phyloP scores from a whole-genome alignment of 495 filamentous ascomycete species.

The Neurospora sp. region DNA sequence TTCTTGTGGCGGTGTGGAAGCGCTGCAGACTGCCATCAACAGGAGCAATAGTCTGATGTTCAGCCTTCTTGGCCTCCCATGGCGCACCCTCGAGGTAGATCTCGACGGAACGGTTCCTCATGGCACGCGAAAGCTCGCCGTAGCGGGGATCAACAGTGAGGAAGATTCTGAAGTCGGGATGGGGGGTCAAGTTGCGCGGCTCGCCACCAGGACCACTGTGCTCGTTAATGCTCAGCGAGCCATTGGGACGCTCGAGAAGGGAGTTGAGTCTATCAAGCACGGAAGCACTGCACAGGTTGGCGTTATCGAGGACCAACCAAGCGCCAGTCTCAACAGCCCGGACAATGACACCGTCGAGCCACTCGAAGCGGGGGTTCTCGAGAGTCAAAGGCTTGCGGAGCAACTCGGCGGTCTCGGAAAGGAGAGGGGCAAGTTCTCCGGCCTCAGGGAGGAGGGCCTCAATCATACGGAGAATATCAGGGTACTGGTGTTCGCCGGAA shows the following conservation, averaged over 20 bases:
- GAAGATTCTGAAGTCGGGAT: conserved; percentile 85
- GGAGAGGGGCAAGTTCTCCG: conserved; percentile 16
- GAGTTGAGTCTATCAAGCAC: conserved; percentile 94
- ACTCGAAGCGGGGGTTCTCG: conserved; percentile 77
- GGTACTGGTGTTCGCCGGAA: conserved; percentile 19
- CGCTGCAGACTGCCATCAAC: conserved; percentile 34
- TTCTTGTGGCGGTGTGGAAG: conserved; percentile 18
- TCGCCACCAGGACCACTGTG: conserved; percentile 75
- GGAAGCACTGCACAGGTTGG: conserved; percentile 89
- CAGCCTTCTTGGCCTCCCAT: conserved; percentile 4
- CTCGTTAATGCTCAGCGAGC: conserved; percentile 81
- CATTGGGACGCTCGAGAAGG: conserved; percentile 73
- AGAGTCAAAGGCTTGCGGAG: conserved; percentile 35
- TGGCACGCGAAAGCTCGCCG: conserved; percentile 90
- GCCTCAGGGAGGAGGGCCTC: conserved; percentile 16
- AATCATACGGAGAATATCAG: conserved; percentile 22
- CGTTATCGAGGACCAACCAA: conserved; percentile 94
- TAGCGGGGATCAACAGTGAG: conserved; percentile 87
- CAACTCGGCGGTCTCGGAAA: conserved; percentile 26
- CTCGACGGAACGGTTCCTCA: conserved; percentile 92
- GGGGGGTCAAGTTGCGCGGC: conserved; percentile 67
- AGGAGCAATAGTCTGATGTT: conserved; percentile 23
- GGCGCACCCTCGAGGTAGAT: conserved; percentile 54
- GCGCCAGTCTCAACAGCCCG: conserved; percentile 75
- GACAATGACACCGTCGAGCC: conserved; percentile 88